Evolutionary conservation across 176 grass and related monocot species (phyloP).

Genomic region (Echinochloa phyllopogon): DNA sequence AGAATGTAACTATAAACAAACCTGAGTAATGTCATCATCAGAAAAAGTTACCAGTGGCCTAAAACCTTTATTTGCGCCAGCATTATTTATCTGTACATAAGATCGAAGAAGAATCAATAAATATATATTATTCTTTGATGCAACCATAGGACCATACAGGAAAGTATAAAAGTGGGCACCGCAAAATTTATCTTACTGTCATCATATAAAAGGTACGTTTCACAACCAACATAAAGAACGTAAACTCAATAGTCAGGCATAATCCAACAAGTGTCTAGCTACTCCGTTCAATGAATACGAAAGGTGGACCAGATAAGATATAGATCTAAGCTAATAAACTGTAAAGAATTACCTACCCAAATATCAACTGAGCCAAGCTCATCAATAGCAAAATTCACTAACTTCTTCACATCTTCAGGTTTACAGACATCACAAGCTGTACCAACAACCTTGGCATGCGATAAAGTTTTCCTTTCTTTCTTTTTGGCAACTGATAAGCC

Average conservation of each 20-base stretch:
- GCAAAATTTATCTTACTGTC: not conserved
- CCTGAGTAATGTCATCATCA: conserved; percentile 96
- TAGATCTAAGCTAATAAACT: not conserved
- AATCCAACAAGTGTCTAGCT: not conserved
- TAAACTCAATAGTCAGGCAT: not conserved
- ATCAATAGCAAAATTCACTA: conserved; percentile 72
- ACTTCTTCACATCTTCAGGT: conserved; percentile 87
- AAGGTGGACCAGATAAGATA: conserved; percentile 9
- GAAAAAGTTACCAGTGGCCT: conserved; percentile 89
- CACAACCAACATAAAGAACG: conserved; percentile 3
- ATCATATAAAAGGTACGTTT: conserved; percentile 11
- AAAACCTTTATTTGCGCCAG: conserved; percentile 99
- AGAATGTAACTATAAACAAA: conserved; percentile 39
- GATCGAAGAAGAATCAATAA: conserved; percentile 33
- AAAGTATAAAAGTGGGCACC: not conserved
- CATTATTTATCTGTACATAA: conserved; percentile 95
- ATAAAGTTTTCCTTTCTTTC: conserved; percentile 72
- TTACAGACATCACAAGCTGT: conserved; percentile 94
- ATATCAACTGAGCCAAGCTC: conserved; percentile 94
- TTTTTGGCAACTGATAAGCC: conserved; percentile 74
- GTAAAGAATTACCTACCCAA: conserved; percentile 72
- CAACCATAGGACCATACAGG: not conserved
- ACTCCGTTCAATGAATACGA: not conserved
- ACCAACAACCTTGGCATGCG: conserved; percentile 84
- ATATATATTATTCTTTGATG: conserved; percentile 19